Conservation (phyloP, 768 basidiomycete species). For the Tulasnella sp. region DNA sequence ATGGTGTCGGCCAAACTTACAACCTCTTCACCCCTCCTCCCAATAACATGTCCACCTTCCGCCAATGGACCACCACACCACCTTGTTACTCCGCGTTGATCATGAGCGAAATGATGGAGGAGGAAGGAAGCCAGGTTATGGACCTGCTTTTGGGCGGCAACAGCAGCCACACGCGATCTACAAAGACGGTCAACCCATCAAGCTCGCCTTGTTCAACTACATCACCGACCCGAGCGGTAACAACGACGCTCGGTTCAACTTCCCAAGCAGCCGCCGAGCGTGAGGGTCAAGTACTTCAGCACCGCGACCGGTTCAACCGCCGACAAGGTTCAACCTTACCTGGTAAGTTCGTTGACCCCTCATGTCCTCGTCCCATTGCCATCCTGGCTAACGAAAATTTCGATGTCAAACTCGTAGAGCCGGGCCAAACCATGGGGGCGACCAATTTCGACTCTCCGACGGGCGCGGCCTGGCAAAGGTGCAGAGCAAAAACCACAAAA, state of each 20-base stretch:
- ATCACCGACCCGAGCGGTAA: neutral
- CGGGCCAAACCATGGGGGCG: constrained; percentile 24
- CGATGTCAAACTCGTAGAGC: constrained; percentile 14
- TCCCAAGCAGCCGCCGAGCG: constrained; percentile 1
- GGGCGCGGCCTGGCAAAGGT: constrained; percentile 33
- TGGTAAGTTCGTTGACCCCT: constrained; percentile 7
- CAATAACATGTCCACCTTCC: constrained; percentile 51
- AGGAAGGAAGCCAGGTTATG: constrained; percentile 57
- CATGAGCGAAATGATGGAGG: constrained; percentile 65
- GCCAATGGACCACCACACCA: constrained; percentile 70
- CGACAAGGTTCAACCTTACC: constrained; percentile 17
- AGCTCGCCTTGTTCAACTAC: constrained; percentile 22
- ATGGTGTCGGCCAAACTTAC: constrained; percentile 43
- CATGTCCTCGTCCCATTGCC: too few relatives aligned
- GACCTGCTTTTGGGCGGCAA: constrained; percentile 55
- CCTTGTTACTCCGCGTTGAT: constrained; percentile 70
- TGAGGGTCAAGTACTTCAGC: constrained; percentile 21
- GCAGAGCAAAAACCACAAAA: neutral
- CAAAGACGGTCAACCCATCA: constrained; percentile 53
- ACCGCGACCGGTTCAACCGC: constrained; percentile 16
- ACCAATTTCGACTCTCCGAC: constrained; percentile 25
- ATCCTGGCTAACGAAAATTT: constrained; percentile 30
- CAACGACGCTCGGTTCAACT: constrained; percentile 13
- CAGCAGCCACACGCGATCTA: constrained; percentile 64
- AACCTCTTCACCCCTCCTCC: constrained; percentile 52